Percentiles rank a stretch among this genome's conserved stretches.
Conservation (phyloP, 768 basidiomycete genomes). For the Mycena vulgaris region DNA sequence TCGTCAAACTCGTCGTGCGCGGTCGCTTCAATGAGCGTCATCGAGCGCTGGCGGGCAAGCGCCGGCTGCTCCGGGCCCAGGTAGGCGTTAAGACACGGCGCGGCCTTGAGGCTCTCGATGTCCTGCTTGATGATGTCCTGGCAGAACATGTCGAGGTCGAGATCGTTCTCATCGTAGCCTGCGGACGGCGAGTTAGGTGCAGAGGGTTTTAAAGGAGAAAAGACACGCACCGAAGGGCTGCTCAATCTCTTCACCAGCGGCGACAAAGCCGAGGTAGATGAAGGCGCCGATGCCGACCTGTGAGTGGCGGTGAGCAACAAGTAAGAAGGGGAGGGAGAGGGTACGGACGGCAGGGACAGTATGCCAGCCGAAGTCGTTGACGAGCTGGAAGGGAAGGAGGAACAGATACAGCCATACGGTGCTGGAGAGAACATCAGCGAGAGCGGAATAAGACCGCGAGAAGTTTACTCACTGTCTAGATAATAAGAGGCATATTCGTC, state of each 20-base stretch:
- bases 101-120: constrained; percentile 66
- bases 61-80: constrained; percentile 48
- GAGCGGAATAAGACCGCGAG: not conserved
- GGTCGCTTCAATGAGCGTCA: constrained; percentile 37
- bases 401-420: constrained; percentile 84
- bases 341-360: constrained; percentile 69
- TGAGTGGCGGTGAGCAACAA: not conserved
- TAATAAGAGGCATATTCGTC: constrained; percentile 1
- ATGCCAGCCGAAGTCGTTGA: constrained; percentile 73
- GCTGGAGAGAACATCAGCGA: constrained; percentile 45
- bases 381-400: constrained; percentile 84
- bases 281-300: constrained; percentile 71
- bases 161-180: constrained; percentile 81
- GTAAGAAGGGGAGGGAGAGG: no score
- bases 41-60: constrained; percentile 31
- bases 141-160: constrained; percentile 78
- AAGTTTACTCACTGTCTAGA: constrained; percentile 51
- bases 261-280: constrained; percentile 84
- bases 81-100: constrained; percentile 67
- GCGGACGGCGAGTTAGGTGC: constrained; percentile 1
- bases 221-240: constrained; percentile 71
- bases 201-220: not conserved
- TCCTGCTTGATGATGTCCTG: constrained; percentile 70
- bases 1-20: constrained; percentile 39
- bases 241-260: constrained; percentile 80